These are phyloP conservation scores for Silybum marianum DNA, from an alignment of 129 eudicot genomes.

Conservation along the genomic window DNA sequence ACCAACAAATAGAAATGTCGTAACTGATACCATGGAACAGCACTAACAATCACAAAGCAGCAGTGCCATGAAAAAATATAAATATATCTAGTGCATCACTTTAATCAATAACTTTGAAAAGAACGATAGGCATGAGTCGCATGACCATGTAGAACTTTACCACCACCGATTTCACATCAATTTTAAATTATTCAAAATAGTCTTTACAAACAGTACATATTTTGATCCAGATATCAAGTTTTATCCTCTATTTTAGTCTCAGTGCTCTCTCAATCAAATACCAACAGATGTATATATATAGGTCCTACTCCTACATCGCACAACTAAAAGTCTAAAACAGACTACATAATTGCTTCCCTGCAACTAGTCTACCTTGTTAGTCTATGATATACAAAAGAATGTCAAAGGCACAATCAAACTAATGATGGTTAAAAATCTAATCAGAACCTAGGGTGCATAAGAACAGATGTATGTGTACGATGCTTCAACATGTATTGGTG, in stretches of 20 bases:
- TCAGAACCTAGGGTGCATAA: background rate
- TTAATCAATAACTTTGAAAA: background rate
- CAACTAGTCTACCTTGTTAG: constrained; percentile 1
- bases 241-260: background rate
- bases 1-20: background rate
- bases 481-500: background rate
- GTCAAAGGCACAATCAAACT: background rate
- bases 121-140: background rate
- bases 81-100: background rate
- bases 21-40: background rate
- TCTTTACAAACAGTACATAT: background rate
- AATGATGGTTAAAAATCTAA: background rate
- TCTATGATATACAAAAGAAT: background rate
- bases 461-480: background rate
- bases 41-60: background rate
- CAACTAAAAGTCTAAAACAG: background rate
- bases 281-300: background rate
- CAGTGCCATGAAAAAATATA: background rate
- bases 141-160: background rate
- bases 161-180: background rate
- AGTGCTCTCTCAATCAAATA: background rate
- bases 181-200: background rate
- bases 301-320: background rate
- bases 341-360: background rate
- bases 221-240: background rate